Percentiles rank a stretch among this genome's conserved stretches.
Conservation (phyloP, 2,329 filamentous ascomycete species). For the Hypoxylon sp. region DNA sequence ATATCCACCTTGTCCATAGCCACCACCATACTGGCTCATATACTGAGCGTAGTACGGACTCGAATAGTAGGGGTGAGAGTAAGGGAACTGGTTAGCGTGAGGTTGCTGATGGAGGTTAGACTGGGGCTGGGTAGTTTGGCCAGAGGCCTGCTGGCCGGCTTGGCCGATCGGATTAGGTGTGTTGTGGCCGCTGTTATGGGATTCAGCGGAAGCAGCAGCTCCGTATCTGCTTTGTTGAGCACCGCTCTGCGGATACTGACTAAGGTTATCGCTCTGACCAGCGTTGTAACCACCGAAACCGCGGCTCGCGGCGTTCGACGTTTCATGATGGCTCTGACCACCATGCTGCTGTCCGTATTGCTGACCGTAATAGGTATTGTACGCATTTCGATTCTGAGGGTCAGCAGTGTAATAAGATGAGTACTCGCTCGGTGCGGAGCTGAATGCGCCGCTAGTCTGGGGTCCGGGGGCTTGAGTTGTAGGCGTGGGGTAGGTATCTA, state of each 20-base stretch:
- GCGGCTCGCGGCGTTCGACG: conserved; percentile 79
- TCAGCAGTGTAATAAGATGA: conserved; percentile 89
- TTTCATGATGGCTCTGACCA: conserved; percentile 80
- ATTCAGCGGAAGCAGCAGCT: conserved; percentile 72
- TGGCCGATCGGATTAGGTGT: conserved; percentile 85
- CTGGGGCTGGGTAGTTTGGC: conserved; percentile 56
- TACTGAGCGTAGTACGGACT: conserved; percentile 76
- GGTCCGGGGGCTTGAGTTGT: conserved; percentile 70
- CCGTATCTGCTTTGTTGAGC: conserved; percentile 75
- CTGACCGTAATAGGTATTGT: conserved; percentile 81
- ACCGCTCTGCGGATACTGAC: conserved; percentile 82
- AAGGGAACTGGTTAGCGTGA: conserved; percentile 50
- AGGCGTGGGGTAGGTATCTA: conserved; percentile 72
- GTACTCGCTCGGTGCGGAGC: conserved; percentile 83
- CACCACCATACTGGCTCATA: conserved; percentile 65
- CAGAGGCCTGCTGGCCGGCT: conserved; percentile 63
- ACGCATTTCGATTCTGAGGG: conserved; percentile 78
- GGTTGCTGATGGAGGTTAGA: conserved; percentile 57
- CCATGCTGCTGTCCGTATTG: conserved; percentile 69
- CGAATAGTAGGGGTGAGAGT: conserved; percentile 65
- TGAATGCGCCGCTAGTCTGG: conserved; percentile 76
- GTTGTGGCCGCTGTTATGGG: conserved; percentile 88
- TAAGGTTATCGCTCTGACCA: conserved; percentile 74
- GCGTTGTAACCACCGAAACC: conserved; percentile 82
- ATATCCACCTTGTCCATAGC: conserved; percentile 68